phyloP scores from a whole-genome alignment of 495 filamentous ascomycete species.

The Tuber umbilicatum region DNA sequence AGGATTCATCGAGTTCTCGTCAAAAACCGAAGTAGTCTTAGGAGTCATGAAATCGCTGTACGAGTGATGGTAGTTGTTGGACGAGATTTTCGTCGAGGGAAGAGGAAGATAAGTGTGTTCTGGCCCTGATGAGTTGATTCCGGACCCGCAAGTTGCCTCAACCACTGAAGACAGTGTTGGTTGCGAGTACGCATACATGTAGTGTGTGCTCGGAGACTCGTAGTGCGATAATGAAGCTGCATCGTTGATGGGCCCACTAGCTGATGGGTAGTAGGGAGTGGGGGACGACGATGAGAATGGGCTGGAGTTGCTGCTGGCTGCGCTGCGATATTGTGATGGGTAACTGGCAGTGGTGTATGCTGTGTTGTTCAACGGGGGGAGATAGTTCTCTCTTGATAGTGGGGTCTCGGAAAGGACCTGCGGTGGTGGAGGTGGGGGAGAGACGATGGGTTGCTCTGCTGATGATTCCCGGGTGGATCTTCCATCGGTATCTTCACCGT shows the following conservation, averaged over 20 bases:
- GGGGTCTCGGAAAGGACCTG: constrained; percentile 29
- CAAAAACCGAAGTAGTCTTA: constrained; percentile 50
- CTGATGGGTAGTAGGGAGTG: constrained; percentile 36
- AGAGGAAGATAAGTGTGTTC: constrained; percentile 61
- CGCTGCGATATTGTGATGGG: constrained; percentile 29
- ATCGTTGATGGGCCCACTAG: constrained; percentile 21
- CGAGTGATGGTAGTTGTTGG: constrained; percentile 55
- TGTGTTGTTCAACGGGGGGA: constrained; percentile 25
- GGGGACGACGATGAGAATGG: constrained; percentile 34
- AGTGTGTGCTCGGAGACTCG: constrained; percentile 46
- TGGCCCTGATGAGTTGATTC: constrained; percentile 60
- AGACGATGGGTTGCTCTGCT: constrained; percentile 56
- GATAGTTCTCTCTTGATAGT: constrained; percentile 36
- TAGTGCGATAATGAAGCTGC: constrained; percentile 43
- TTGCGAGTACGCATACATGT: constrained; percentile 34
- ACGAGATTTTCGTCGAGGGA: constrained; percentile 57
- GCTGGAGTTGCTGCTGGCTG: constrained; percentile 36
- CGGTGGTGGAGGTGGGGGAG: constrained; percentile 43
- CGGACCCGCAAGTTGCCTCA: constrained; percentile 53
- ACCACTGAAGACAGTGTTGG: constrained; percentile 36
- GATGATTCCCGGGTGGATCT: constrained; percentile 46
- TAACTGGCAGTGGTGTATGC: constrained; percentile 37
- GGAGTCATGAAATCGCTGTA: constrained; percentile 54
- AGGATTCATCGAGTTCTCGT: constrained; percentile 63
- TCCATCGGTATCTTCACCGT: constrained; percentile 43